Base-by-base conservation (phyloP, 768 basidiomycete genomes). In the Russula brevipes region DNA sequence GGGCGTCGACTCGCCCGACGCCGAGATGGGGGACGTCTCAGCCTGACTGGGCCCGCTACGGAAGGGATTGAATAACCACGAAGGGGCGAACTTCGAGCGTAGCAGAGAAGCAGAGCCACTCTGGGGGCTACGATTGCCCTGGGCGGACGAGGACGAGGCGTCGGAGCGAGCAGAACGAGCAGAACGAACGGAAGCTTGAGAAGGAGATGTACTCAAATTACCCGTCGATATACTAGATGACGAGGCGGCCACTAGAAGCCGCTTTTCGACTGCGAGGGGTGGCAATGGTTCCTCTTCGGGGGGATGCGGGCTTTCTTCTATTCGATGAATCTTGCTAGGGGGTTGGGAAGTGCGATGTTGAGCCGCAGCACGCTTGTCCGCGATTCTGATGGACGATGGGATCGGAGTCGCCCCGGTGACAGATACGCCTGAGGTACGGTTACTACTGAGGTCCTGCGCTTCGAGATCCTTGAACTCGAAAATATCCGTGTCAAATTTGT, bases 21-120 rank as follows among this genome's bases (percentile, higher is more conserved):
- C 84, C 35, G 82, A 82, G 5, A 83, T 76, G 14, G 81, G 74
- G 2, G 81, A 80, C 1, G 84, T 85, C 66, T 87, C 84, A 2
- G 87, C 80, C 70, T 89, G 86, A 66, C 81, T 83, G 7, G 81
- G 78, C 0, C 78, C 81, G 61, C 81, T 84, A 39, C 88, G 78
- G 72, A 92, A 91, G 5, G 86, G 82, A 69, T 85, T 88, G 73
- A 90, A 87, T 11, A 91, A 73, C 90, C 90, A 91, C n/a, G 86
- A 80, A 2, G 89, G 82, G 1, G 88, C 77, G 45, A 89, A 78
- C 69, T 85, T 88, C 2, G 88, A 84, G 11, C 80, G 61, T 36
- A 66, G 75, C 0, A 83, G 60, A 1, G 79, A 76, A 3, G 63
- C 46, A 45, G 63, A 60, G 41, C 54, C 49, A 8, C 46, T 47